Conservation (phyloP, 352 stramenopile genomes). For the Elongisporangium undulatum region DNA sequence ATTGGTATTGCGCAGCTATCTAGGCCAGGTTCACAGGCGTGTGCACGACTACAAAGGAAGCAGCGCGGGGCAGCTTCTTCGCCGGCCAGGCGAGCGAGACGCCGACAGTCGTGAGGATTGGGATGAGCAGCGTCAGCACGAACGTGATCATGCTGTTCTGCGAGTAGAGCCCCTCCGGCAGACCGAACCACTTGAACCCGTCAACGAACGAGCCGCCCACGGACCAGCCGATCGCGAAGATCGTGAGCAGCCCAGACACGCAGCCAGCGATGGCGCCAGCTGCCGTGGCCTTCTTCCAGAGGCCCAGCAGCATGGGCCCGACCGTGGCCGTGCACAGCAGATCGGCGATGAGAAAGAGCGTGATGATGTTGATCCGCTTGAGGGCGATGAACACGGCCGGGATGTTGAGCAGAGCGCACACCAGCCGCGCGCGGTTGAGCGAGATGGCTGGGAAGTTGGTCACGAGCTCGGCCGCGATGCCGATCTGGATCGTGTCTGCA, state of each 20-base stretch:
- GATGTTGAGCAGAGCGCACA: constrained; percentile 68
- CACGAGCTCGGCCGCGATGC: constrained; percentile 63
- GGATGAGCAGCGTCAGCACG: constrained; percentile 64
- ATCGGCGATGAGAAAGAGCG: constrained; percentile 72
- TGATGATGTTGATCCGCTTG: constrained; percentile 65
- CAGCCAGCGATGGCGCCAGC: constrained; percentile 43
- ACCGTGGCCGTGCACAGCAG: constrained; percentile 68
- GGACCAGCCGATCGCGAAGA: constrained; percentile 62
- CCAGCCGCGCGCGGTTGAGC: constrained; percentile 43
- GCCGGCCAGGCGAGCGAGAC: constrained; percentile 45
- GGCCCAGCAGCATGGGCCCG: constrained; percentile 63
- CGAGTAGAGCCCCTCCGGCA: constrained; percentile 74
- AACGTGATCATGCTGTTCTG: constrained; percentile 80
- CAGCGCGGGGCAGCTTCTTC: constrained; percentile 4
- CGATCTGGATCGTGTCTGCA: constrained; percentile 72
- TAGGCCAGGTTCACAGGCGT: background rate
- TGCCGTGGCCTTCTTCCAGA: constrained; percentile 44
- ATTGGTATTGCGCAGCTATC: background rate
- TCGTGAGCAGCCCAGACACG: constrained; percentile 52
- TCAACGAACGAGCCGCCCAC: constrained; percentile 62
- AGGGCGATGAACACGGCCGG: constrained; percentile 63
- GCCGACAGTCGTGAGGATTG: constrained; percentile 40
- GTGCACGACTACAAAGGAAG: background rate
- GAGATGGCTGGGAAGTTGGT: constrained; percentile 64
- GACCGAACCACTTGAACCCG: constrained; percentile 71